These are phyloP conservation scores for Cryptococcus maquisensis DNA, from an alignment of 1,284 basidiomycete genomes.

Conservation along the genomic window DNA sequence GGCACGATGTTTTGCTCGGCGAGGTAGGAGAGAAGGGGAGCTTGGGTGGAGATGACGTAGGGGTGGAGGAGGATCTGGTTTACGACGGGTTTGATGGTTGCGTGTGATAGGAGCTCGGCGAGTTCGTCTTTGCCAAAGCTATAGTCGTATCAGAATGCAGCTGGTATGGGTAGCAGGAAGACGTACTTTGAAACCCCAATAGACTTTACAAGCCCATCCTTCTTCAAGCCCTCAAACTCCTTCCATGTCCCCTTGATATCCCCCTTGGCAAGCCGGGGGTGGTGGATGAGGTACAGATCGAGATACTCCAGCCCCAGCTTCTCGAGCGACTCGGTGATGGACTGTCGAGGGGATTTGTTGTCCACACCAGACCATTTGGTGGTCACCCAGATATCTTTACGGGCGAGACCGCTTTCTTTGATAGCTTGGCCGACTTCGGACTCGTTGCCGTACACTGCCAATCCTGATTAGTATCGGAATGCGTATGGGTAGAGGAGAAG, in stretches of 20 bases:
- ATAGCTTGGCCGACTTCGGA: slow-evolving; percentile 52
- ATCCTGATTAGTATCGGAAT: slow-evolving; percentile 6
- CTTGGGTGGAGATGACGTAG: slow-evolving; percentile 60
- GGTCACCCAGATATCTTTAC: slow-evolving; percentile 54
- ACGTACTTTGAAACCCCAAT: slow-evolving; percentile 67
- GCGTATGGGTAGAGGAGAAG: background rate
- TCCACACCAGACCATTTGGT: slow-evolving; percentile 62
- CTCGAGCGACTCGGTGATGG: slow-evolving; percentile 57
- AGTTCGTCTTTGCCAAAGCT: slow-evolving; percentile 58
- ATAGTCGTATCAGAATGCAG: background rate
- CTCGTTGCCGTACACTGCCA: slow-evolving; percentile 41
- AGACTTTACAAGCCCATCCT: slow-evolving; percentile 60
- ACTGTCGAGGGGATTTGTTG: slow-evolving; percentile 55
- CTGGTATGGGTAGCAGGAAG: background rate
- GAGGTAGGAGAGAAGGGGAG: slow-evolving; percentile 58
- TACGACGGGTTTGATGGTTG: slow-evolving; percentile 61
- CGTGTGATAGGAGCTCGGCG: slow-evolving; percentile 56
- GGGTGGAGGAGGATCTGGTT: slow-evolving; percentile 73
- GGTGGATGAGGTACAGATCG: slow-evolving; percentile 62
- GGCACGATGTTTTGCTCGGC: slow-evolving; percentile 59
- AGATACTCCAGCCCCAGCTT: slow-evolving; percentile 65
- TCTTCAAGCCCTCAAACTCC: slow-evolving; percentile 58
- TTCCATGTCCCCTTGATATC: slow-evolving; percentile 60
- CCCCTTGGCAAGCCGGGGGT: slow-evolving; percentile 53
- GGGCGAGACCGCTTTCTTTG: slow-evolving; percentile 49